Conservation (phyloP, 2,329 filamentous ascomycete genomes). For the Thielaviopsis musarum region DNA sequence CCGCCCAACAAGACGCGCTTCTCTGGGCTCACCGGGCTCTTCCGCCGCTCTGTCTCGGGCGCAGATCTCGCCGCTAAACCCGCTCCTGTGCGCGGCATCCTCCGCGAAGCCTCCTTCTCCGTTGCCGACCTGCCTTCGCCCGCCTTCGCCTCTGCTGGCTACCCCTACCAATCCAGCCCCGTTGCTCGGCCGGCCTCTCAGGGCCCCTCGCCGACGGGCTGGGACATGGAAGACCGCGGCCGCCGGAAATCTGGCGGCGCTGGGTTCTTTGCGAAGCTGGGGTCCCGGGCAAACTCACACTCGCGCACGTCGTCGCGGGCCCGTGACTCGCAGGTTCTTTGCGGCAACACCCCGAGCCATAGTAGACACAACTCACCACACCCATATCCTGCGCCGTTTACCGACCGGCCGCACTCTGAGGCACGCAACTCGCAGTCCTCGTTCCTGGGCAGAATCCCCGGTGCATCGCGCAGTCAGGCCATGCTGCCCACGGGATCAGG, state of each 20-base stretch:
- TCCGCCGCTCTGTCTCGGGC: slow-evolving; percentile 2
- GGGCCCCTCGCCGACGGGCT: neutral
- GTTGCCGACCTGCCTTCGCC: neutral
- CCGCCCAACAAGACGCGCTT: slow-evolving; percentile 3
- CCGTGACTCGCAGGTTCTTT: neutral
- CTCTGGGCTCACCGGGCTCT: slow-evolving; percentile 1
- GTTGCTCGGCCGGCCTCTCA: slow-evolving; percentile 4
- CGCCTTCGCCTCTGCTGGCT: neutral
- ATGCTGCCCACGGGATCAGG: neutral
- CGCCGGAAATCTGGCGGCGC: neutral
- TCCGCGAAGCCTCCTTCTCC: slow-evolving; percentile 1
- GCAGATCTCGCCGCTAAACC: neutral
- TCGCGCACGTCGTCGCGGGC: neutral
- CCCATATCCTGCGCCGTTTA: neutral
- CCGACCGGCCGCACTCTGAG: slow-evolving; percentile 1
- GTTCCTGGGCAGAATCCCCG: neutral
- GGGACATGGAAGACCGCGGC: slow-evolving; percentile 7
- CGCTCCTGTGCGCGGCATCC: neutral
- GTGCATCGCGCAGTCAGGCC: neutral
- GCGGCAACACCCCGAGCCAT: neutral
- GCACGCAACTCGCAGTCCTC: slow-evolving; percentile 4
- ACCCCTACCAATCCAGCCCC: neutral
- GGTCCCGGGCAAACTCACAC: neutral
- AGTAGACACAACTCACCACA: slow-evolving; percentile 4
- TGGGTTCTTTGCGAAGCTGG: neutral